A percentile compares a stretch with the other conserved stretches of the same genome.
These are phyloP conservation scores for Calonectria crousiana DNA, from an alignment of 2,329 filamentous ascomycete genomes.

Conservation along the genomic window DNA sequence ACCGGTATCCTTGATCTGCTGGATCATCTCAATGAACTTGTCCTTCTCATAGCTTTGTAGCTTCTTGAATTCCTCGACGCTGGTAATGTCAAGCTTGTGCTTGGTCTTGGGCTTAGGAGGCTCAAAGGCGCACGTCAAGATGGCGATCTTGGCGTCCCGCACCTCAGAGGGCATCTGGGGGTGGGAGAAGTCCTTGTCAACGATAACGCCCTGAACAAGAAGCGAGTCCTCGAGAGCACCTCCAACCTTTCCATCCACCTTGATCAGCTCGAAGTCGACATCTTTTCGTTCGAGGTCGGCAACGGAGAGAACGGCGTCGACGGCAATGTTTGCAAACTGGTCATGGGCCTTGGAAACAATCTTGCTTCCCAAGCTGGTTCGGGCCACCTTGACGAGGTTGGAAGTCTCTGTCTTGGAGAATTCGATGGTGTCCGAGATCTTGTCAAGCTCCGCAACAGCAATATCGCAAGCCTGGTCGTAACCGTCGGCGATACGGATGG, in stretches of 20 bases:
- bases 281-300: slow-evolving; percentile 96
- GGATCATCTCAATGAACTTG: slow-evolving; percentile 99
- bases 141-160: slow-evolving; percentile 94
- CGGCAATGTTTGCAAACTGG: slow-evolving; percentile 96
- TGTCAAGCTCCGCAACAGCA: slow-evolving; percentile 90
- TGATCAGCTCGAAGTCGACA: slow-evolving; percentile 99
- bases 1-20: slow-evolving; percentile 96
- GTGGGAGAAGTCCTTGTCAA: slow-evolving; percentile 99
- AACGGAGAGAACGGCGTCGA: slow-evolving; percentile 96
- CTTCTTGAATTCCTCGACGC: slow-evolving; percentile 98
- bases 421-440: slow-evolving; percentile 90
- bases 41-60: slow-evolving; percentile 94
- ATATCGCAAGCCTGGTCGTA: slow-evolving; percentile 99
- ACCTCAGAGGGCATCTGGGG: slow-evolving; percentile 99
- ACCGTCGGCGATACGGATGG: slow-evolving; percentile 97
- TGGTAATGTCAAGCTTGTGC: slow-evolving; percentile 98
- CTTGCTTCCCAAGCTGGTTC: slow-evolving; percentile 96
- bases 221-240: slow-evolving; percentile 93
- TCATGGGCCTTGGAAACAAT: slow-evolving; percentile 99
- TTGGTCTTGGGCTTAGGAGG: slow-evolving; percentile 99
- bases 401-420: slow-evolving; percentile 84
- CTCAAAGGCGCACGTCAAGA: slow-evolving; percentile 97
- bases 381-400: slow-evolving; percentile 94
- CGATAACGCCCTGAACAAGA: slow-evolving; percentile 96
- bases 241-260: slow-evolving; percentile 98